phyloP scores from a whole-genome alignment of 1,284 basidiomycete genomes.

The Boletus smithii region DNA sequence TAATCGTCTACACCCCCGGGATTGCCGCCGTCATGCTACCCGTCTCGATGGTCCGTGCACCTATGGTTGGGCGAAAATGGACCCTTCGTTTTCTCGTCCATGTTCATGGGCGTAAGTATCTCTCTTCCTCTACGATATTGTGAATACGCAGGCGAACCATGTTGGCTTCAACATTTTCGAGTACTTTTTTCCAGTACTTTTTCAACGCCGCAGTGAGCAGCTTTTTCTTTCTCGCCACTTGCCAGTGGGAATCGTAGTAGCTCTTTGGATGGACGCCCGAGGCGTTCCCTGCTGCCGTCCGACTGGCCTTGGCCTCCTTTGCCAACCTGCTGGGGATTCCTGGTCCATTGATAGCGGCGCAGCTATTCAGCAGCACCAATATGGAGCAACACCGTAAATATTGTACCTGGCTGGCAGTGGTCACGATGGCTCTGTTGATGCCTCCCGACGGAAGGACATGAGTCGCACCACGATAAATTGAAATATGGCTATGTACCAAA shows the following conservation, averaged over 20 bases:
- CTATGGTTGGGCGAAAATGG: conserved; percentile 19
- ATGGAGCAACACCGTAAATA: conserved; percentile 13
- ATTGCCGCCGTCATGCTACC: conserved; percentile 6
- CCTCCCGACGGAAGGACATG: conserved; percentile 18
- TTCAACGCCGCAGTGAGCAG: conserved; percentile 12
- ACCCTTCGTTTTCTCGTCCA: conserved; percentile 17
- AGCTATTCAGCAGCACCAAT: conserved; percentile 5
- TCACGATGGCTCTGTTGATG: conserved; percentile 5
- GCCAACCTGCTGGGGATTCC: conserved; percentile 6
- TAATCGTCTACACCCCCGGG: conserved; percentile 15
- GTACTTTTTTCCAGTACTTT: conserved; percentile 16
- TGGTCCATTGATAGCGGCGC: conserved; percentile 10
- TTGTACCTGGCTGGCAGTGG: conserved; percentile 16
- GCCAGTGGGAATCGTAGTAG: too few relatives aligned
- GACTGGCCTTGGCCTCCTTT: conserved; percentile 8
- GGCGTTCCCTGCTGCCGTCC: conserved; percentile 15
- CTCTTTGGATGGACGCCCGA: conserved; percentile 22
- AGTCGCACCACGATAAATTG: conserved; percentile 10
- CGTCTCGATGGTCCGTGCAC: conserved; percentile 17
- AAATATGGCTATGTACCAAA: too few relatives aligned
- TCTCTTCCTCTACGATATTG: conserved; percentile 15
- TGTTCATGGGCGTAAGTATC: conserved; percentile 4
- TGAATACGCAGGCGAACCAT: conserved; percentile 17
- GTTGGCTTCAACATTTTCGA: conserved; percentile 16
- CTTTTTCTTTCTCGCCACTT: background rate